A percentile compares a stretch with the other conserved stretches of the same genome.
These are phyloP conservation scores for Chlorencoelia australis DNA, from an alignment of 2,329 filamentous ascomycete genomes.

Conservation along the genomic window DNA sequence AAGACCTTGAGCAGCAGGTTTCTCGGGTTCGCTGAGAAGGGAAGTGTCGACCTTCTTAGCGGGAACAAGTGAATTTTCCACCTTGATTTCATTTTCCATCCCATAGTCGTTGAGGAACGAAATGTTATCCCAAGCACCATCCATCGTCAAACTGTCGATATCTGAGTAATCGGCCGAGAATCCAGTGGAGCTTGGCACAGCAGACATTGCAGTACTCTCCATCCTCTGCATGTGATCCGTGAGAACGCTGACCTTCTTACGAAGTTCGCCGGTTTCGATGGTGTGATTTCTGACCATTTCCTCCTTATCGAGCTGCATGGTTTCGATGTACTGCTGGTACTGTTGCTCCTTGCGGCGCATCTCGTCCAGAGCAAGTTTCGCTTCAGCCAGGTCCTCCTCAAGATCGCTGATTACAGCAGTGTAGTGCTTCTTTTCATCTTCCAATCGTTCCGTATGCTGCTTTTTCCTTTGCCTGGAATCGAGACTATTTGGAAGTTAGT, in stretches of 20 bases:
- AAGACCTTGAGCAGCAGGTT: slow-evolving; percentile 66
- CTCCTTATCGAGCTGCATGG: slow-evolving; percentile 76
- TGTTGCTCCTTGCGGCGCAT: slow-evolving; percentile 65
- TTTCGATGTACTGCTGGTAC: slow-evolving; percentile 65
- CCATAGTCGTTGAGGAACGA: slow-evolving; percentile 65
- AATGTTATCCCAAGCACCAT: slow-evolving; percentile 72
- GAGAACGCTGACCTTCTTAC: slow-evolving; percentile 83
- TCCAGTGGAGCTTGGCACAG: slow-evolving; percentile 45
- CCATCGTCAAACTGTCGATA: slow-evolving; percentile 78
- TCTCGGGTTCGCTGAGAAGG: slow-evolving; percentile 43
- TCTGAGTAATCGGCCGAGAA: slow-evolving; percentile 66
- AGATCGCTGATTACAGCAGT: slow-evolving; percentile 65
- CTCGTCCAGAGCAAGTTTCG: slow-evolving; percentile 61
- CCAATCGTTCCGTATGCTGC: slow-evolving; percentile 91
- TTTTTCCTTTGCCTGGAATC: slow-evolving; percentile 97
- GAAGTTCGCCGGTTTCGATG: slow-evolving; percentile 79
- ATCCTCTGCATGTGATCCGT: slow-evolving; percentile 61
- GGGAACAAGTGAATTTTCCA: slow-evolving; percentile 41
- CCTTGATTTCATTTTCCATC: slow-evolving; percentile 52
- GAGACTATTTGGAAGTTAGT: slow-evolving; percentile 46
- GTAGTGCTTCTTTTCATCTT: slow-evolving; percentile 93
- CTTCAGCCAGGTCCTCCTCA: slow-evolving; percentile 63
- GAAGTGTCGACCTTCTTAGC: slow-evolving; percentile 42
- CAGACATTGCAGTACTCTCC: slow-evolving; percentile 48
- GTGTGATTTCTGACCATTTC: slow-evolving; percentile 84